phyloP scores from a whole-genome alignment of 2,329 filamentous ascomycete genomes.

The Zasmidium citrigriseum region DNA sequence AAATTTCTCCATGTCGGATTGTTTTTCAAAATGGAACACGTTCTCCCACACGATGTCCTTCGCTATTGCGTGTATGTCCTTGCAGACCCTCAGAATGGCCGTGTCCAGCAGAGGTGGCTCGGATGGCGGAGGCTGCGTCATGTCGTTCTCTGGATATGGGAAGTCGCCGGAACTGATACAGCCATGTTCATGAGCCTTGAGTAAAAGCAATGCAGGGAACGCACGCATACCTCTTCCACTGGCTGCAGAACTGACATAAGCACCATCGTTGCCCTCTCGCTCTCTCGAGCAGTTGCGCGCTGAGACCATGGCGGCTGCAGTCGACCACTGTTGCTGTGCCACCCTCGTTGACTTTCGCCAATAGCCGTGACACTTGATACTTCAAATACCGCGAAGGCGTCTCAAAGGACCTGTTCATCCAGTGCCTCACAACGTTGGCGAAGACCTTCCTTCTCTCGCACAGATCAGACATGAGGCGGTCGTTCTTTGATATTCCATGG shows the following conservation, averaged over 20 bases:
- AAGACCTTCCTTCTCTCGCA: no score
- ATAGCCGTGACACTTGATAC: neutral
- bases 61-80: neutral
- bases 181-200: no score
- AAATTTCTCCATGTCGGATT: neutral
- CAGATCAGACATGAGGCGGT: no score
- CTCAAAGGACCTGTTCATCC: neutral
- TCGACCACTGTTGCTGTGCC: neutral
- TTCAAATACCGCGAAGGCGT: neutral
- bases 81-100: neutral
- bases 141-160: no score
- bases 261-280: neutral
- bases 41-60: neutral
- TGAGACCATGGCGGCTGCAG: neutral
- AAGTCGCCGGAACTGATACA: no score
- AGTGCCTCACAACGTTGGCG: neutral
- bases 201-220: no score
- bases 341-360: neutral
- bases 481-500: no score
- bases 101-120: neutral
- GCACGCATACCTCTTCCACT: no score
- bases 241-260: neutral
- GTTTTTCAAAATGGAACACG: neutral
- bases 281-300: neutral
- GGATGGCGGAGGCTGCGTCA: no score